Percentiles rank a stretch among this genome's conserved stretches.
Conservation (phyloP, 352 stramenopile species). For the Phytophthora kernoviae region DNA sequence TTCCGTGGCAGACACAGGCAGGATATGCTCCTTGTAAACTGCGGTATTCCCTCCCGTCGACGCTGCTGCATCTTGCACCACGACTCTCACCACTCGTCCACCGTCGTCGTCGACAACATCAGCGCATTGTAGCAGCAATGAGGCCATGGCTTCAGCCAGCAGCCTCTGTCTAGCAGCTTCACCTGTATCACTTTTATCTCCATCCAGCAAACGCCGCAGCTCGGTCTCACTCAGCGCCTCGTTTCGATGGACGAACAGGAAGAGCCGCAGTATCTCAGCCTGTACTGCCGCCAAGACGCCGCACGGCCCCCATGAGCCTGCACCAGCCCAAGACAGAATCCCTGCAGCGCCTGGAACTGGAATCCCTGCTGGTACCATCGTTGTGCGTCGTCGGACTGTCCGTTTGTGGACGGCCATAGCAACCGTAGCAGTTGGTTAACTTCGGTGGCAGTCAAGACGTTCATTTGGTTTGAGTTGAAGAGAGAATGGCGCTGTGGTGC, state of each 20-base stretch:
- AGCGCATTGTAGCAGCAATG: conserved; percentile 36
- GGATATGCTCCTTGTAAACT: conserved; percentile 22
- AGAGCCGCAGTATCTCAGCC: conserved; percentile 64
- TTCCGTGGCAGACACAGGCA: neutral
- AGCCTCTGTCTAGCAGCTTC: conserved; percentile 19
- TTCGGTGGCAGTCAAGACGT: conserved; percentile 12
- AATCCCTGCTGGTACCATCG: conserved; percentile 71
- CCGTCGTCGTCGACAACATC: conserved; percentile 3
- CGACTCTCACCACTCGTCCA: conserved; percentile 24
- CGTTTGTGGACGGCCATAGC: conserved; percentile 43
- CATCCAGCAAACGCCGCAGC: conserved; percentile 20
- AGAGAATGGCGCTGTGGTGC: neutral
- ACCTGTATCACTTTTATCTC: conserved; percentile 10
- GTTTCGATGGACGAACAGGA: conserved; percentile 47
- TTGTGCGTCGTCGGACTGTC: conserved; percentile 34
- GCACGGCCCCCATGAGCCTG: conserved; percentile 83
- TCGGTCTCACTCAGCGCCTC: conserved; percentile 5
- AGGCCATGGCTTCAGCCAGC: conserved; percentile 38
- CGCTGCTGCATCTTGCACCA: conserved; percentile 15
- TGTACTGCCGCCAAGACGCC: conserved; percentile 84
- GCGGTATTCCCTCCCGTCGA: neutral
- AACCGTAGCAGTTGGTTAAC: conserved; percentile 38
- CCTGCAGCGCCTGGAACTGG: conserved; percentile 33
- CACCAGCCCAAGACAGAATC: conserved; percentile 67
- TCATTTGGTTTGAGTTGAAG: conserved; percentile 28